These are phyloP conservation scores for Gastroboletus turbinatus DNA, from an alignment of 1,284 basidiomycete genomes.

Conservation along the genomic window DNA sequence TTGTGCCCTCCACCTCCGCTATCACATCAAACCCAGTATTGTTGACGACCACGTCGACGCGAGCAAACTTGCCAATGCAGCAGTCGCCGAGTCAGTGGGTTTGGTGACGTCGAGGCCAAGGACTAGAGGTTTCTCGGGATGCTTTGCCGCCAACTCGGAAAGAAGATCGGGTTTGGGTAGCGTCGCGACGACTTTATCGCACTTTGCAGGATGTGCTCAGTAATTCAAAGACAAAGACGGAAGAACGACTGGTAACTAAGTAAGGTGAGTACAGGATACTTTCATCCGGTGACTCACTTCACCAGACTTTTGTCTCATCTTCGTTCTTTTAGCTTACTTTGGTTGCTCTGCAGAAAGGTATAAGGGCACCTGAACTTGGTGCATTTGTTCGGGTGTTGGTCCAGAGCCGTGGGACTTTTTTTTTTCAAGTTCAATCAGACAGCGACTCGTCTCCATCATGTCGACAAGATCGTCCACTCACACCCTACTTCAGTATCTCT, in stretches of 20 bases:
- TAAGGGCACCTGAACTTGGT: too few relatives aligned
- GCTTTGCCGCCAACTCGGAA: conserved; percentile 25
- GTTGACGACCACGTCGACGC: conserved; percentile 45
- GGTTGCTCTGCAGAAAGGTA: too few relatives aligned
- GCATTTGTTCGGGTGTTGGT: too few relatives aligned
- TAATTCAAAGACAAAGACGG: conserved; percentile 22
- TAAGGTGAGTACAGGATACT: neutral
- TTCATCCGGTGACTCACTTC: conserved; percentile 13
- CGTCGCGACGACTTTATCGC: conserved; percentile 38
- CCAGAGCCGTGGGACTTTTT: neutral
- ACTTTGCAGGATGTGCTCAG: conserved; percentile 24
- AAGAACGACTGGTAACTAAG: conserved; percentile 28
- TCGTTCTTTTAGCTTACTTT: too few relatives aligned
- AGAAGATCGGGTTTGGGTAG: conserved; percentile 31
- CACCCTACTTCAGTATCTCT: too few relatives aligned
- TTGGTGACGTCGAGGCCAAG: conserved; percentile 41
- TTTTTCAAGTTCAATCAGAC: too few relatives aligned
- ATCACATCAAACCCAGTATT: conserved; percentile 32
- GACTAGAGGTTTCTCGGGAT: conserved; percentile 35
- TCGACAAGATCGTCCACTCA: too few relatives aligned
- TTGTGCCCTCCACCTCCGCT: conserved; percentile 16
- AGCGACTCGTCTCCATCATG: too few relatives aligned
- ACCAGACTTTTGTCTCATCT: conserved; percentile 22
- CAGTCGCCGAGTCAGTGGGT: conserved; percentile 22
- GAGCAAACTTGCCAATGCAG: conserved; percentile 40